Conservation (phyloP, 208 protist genomes). For the Trypanosoma mega region DNA sequence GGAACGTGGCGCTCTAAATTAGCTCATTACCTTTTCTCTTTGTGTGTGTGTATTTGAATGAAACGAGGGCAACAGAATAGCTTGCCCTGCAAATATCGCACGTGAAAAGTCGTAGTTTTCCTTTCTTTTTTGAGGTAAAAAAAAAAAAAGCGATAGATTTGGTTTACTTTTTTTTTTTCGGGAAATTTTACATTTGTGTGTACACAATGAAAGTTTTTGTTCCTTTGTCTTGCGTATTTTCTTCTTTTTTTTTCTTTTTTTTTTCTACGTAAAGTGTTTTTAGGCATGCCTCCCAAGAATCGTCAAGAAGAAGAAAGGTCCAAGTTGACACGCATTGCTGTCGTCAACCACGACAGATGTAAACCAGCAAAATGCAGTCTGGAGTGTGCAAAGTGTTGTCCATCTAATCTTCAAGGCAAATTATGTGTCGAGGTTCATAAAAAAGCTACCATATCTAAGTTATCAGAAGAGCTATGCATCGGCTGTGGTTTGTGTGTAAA, state of each 20-base stretch:
- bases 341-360: conserved; percentile 98
- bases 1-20: too few species aligned
- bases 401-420: conserved; percentile 98
- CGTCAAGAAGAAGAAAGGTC: conserved; percentile 83
- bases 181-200: not conserved
- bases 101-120: too few species aligned
- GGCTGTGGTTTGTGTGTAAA: conserved; percentile 99
- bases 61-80: not conserved
- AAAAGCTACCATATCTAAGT: conserved; percentile 92
- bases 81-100: too few species aligned
- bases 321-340: conserved; percentile 98
- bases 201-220: not conserved
- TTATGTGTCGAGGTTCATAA: conserved; percentile 99
- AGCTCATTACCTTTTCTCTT: too few species aligned
- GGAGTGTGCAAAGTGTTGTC: conserved; percentile 99
- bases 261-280: conserved; percentile 9
- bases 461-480: conserved; percentile 99
- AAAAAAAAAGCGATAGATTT: not conserved
- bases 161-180: conserved; percentile 5
- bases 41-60: too few species aligned
- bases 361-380: conserved; percentile 99
- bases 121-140: conserved; percentile 4
- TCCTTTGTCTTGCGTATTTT: not conserved
- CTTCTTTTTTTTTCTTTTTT: conserved; percentile 16
- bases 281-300: conserved; percentile 68